These are phyloP conservation scores for Isatis tinctoria DNA, from an alignment of 345 rosid genomes.

Conservation along the genomic window DNA sequence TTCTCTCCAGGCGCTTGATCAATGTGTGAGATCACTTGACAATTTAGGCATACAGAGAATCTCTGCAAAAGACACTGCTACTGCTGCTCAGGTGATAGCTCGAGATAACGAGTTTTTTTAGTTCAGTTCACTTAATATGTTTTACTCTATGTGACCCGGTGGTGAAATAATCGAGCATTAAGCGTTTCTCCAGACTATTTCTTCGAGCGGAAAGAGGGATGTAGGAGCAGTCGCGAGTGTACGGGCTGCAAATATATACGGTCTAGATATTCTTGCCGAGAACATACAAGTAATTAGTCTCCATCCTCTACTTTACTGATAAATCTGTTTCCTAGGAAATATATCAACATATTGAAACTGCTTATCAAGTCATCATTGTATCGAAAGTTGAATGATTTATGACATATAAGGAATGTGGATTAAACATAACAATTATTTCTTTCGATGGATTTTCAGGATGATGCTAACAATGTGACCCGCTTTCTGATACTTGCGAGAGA, in stretches of 20 bases:
- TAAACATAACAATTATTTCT: not conserved
- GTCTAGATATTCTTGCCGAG: constrained; percentile 67
- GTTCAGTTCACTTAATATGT: not conserved
- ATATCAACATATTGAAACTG: not conserved
- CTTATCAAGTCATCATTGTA: not conserved
- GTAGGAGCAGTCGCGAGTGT: constrained; percentile 87
- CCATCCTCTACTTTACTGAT: not conserved
- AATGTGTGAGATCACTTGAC: constrained; percentile 64
- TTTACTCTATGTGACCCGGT: constrained; percentile 3
- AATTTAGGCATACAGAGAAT: constrained; percentile 54
- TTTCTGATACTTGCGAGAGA: constrained; percentile 89
- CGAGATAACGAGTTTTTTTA: not conserved
- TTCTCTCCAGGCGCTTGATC: constrained; percentile 67
- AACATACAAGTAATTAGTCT: constrained; percentile 60
- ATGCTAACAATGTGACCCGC: constrained; percentile 71
- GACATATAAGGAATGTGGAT: not conserved
- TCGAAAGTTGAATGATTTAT: not conserved
- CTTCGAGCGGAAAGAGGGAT: constrained; percentile 50
- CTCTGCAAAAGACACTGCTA: constrained; percentile 70
- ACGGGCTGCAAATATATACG: constrained; percentile 84
- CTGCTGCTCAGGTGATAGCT: constrained; percentile 74
- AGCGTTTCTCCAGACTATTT: constrained; percentile 48
- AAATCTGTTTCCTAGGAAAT: not conserved
- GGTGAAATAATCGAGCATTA: not conserved
- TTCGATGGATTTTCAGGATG: constrained; percentile 48